phyloP scores from a whole-genome alignment of 306 rosid species.

The Myrica gale region DNA sequence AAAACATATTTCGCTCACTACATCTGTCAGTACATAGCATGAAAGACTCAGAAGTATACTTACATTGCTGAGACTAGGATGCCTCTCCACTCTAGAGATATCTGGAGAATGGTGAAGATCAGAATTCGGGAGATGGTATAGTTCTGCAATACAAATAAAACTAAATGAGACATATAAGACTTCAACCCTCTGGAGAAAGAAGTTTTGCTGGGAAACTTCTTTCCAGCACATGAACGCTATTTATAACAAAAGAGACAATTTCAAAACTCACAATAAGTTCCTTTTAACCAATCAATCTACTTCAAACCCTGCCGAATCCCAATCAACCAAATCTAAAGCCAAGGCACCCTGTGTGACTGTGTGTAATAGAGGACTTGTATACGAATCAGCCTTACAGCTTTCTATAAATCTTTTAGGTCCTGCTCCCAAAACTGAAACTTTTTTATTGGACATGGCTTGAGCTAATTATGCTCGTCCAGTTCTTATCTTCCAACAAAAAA shows the following conservation, averaged over 20 bases:
- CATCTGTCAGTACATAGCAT: conserved; percentile 22
- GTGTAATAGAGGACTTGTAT: neutral
- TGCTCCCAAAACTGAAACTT: no score
- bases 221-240: neutral
- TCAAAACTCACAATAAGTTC: no score
- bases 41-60: conserved; percentile 41
- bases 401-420: no score
- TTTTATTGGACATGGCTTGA: no score
- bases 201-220: conserved; percentile 3
- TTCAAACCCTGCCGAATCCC: neutral
- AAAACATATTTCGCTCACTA: conserved; percentile 4
- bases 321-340: neutral
- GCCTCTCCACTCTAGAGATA: conserved; percentile 51
- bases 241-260: conserved; percentile 7
- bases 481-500: neutral
- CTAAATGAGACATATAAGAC: conserved; percentile 35
- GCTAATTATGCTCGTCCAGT: neutral
- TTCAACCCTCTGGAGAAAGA: conserved; percentile 9
- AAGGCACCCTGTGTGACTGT: neutral
- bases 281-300: no score
- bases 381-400: neutral
- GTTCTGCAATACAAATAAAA: conserved; percentile 50
- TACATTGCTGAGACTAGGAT: conserved; percentile 58
- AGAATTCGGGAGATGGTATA: conserved; percentile 46
- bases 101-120: conserved; percentile 50